Conservation (phyloP, 139 green algal species). For the Dunaliella sp. region DNA sequence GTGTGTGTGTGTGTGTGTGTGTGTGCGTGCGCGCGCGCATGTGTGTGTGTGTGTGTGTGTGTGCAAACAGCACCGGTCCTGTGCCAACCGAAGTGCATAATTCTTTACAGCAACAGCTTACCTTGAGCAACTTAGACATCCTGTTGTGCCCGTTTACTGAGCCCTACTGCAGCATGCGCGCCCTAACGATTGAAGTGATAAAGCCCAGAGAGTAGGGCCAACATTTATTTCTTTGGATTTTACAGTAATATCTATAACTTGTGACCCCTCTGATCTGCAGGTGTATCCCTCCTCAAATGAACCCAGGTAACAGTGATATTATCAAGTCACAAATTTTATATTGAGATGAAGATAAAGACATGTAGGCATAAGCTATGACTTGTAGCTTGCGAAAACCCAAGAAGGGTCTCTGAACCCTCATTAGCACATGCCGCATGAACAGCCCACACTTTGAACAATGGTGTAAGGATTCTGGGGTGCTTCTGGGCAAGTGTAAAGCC, state of each 20-base stretch:
- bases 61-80: no score
- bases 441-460: conserved; percentile 36
- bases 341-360: no score
- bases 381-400: no score
- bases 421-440: conserved; percentile 7
- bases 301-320: no score
- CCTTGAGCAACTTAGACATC: conserved; percentile 22
- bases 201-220: no score
- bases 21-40: neutral
- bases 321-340: neutral
- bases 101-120: no score
- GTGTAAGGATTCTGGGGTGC: conserved; percentile 36
- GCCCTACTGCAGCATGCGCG: neutral
- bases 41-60: neutral
- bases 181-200: neutral
- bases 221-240: no score
- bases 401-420: no score
- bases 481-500: conserved; percentile 15
- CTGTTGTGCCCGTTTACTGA: neutral
- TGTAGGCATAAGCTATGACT: no score
- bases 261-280: neutral
- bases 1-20: neutral
- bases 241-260: neutral
- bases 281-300: no score
- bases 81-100: no score